Base-by-base conservation (phyloP, 2,329 filamentous ascomycete species). In the Alternaria conjuncta region DNA sequence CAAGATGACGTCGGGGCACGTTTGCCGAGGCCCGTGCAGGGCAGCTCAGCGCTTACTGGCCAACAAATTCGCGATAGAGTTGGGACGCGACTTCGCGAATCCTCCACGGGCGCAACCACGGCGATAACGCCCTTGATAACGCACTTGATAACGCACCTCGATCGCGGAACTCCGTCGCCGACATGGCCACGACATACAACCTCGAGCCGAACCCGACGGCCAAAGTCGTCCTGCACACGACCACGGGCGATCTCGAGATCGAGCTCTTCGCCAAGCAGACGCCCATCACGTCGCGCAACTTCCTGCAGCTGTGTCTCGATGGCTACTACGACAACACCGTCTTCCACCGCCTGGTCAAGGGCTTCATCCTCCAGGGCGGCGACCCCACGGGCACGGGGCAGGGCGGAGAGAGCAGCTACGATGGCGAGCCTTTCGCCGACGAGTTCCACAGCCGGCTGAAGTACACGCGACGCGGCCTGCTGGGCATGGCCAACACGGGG, bases 401-500 rank as follows among this genome's bases (percentile, higher is more conserved):
- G 72, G 96, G 96, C 60, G 96, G 96, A 49, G 93, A 96, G 77
- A 94, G 91, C 30, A 97, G 97, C 71, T 96, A 97, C 82, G 90
- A 93, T 79, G 92, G 92, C 74, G 90, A 90, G 60, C 84, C 92
- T 44, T 93, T 97, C 72, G 88, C 89, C 45, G 95, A 98, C 83
- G 96, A 99, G 78, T 91, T 97, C 70, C 95, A 98, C 80, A 93
- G 91, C 72, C 87, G 96, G 30, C 84, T 99, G 70, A 96, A 96
- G 79, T 98, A 96, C 84, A 98, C 96, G 73, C 86, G 96, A 51
- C 87, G 96, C 64, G 96, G 96, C 0, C 82, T 98, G 72, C 82
- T 99, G 71, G 96, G 92, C n/a, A 97, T 98, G 94, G 96, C 96
- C 26, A 98, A 98, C 80, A 91, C 92, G 65, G 90, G 94, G 49